These are phyloP conservation scores for Lactarius pseudohatsudake DNA, from an alignment of 768 basidiomycete species.

Conservation along the genomic window DNA sequence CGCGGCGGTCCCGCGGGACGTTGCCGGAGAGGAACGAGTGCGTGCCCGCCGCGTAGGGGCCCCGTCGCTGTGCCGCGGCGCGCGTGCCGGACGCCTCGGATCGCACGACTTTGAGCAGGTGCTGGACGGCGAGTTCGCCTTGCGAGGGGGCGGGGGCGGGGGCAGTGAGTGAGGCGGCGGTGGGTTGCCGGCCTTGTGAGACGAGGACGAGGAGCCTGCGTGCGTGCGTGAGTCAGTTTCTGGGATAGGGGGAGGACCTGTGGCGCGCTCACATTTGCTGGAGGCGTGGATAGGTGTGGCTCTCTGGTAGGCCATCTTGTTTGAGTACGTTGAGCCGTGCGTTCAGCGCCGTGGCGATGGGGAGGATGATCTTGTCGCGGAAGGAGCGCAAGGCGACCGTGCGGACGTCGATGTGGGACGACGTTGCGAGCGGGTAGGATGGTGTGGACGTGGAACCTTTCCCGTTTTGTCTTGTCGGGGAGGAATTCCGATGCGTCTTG, in stretches of 20 bases:
- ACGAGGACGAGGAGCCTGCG: conserved; percentile 71
- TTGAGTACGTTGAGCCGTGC: conserved; percentile 53
- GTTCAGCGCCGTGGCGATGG: conserved; percentile 56
- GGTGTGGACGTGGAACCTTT: conserved; percentile 44
- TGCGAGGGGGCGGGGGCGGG: conserved; percentile 55
- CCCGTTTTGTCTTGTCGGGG: conserved; percentile 51
- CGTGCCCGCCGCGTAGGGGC: conserved; percentile 40
- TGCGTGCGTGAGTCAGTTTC: conserved; percentile 14
- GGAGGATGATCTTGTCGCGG: conserved; percentile 75
- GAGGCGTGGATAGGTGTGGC: conserved; percentile 60
- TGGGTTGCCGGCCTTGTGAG: conserved; percentile 62
- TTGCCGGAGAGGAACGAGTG: conserved; percentile 74
- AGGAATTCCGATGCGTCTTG: conserved; percentile 45
- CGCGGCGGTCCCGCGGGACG: conserved; percentile 73
- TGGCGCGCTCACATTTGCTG: conserved; percentile 68
- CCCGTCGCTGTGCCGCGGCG: conserved; percentile 23
- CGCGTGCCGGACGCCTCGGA: conserved; percentile 42
- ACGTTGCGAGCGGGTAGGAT: conserved; percentile 36
- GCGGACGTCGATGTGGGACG: conserved; percentile 73
- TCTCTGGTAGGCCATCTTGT: conserved; percentile 58
- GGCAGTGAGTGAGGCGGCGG: conserved; percentile 57
- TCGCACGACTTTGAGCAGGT: conserved; percentile 63
- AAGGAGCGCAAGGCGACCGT: conserved; percentile 78
- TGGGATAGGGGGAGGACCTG: conserved; percentile 7
- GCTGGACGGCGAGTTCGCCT: conserved; percentile 66